Conservation (phyloP, 495 filamentous ascomycete genomes). For the Penicillium chermesinum region DNA sequence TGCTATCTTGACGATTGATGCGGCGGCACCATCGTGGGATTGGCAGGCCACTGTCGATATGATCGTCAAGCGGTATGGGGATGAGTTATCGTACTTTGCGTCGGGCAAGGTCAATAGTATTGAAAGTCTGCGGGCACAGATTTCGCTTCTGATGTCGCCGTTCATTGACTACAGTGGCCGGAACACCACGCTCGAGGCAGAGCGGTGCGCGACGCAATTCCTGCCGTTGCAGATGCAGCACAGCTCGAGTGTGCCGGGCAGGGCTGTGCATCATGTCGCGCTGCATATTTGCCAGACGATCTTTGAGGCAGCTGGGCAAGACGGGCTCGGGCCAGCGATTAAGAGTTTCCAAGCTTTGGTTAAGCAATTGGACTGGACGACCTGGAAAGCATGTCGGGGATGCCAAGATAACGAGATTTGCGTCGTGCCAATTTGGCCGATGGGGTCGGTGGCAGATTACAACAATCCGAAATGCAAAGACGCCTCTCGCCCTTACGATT, state of each 20-base stretch:
- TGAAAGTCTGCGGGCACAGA: constrained; percentile 35
- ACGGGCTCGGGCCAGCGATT: constrained; percentile 20
- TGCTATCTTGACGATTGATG: constrained; percentile 28
- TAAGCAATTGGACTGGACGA: constrained; percentile 52
- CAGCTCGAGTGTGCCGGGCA: constrained; percentile 20
- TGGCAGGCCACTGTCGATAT: constrained; percentile 61
- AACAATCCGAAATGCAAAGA: constrained; percentile 45
- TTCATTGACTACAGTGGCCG: constrained; percentile 47
- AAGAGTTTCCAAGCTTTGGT: constrained; percentile 36
- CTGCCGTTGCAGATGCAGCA: constrained; percentile 18
- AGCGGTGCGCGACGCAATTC: constrained; percentile 50
- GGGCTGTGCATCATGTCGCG: constrained; percentile 44
- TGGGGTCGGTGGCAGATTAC: constrained; percentile 51
- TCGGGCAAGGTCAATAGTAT: constrained; percentile 30
- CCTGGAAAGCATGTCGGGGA: constrained; percentile 54
- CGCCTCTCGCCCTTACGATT: constrained; percentile 16
- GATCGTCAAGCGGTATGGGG: constrained; percentile 54
- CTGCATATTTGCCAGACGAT: constrained; percentile 48
- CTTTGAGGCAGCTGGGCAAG: constrained; percentile 31
- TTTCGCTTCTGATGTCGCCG: constrained; percentile 41
- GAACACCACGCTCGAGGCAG: constrained; percentile 27
- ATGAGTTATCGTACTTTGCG: constrained; percentile 46
- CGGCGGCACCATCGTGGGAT: constrained; percentile 28
- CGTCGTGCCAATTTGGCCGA: constrained; percentile 63
- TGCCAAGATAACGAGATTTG: constrained; percentile 58